A percentile compares a stretch with the other conserved stretches of the same genome.
These are phyloP conservation scores for Plantago ovata DNA, from an alignment of 257 asterid species.

Conservation along the genomic window DNA sequence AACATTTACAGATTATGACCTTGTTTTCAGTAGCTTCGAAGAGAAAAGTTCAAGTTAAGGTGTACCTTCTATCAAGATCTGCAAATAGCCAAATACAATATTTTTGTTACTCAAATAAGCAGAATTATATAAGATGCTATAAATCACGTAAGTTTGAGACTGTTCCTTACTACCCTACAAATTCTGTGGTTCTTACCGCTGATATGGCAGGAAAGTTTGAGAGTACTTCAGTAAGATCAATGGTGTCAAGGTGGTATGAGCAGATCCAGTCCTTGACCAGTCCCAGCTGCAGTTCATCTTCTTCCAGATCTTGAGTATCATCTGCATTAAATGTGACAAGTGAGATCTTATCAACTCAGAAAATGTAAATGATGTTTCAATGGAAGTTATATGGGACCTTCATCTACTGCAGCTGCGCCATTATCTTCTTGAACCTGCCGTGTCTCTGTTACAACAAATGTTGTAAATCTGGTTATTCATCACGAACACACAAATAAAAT, in stretches of 20 bases:
- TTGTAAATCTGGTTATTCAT: slow-evolving; percentile 18
- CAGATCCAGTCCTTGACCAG: slow-evolving; percentile 80
- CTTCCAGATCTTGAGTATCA: slow-evolving; percentile 79
- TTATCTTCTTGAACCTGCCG: slow-evolving; percentile 34
- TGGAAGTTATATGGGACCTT: slow-evolving; percentile 40
- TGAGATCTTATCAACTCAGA: slow-evolving; percentile 19
- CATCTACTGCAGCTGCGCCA: slow-evolving; percentile 43
- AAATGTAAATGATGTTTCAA: slow-evolving; percentile 16
- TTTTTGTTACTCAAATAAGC: slow-evolving; percentile 19
- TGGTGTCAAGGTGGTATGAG: slow-evolving; percentile 57
- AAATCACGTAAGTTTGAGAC: slow-evolving; percentile 5
- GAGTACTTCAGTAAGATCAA: slow-evolving; percentile 67
- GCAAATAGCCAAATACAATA: slow-evolving; percentile 37
- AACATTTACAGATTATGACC: slow-evolving; percentile 15
- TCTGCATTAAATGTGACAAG: slow-evolving; percentile 38
- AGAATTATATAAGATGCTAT: slow-evolving; percentile 2
- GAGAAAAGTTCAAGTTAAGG: slow-evolving; percentile 17
- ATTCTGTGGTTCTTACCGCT: slow-evolving; percentile 39
- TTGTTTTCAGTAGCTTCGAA: slow-evolving; percentile 22
- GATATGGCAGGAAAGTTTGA: slow-evolving; percentile 83
- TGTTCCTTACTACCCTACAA: slow-evolving; percentile 1
- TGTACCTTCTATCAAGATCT: slow-evolving; percentile 84
- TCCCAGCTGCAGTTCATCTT: slow-evolving; percentile 65
- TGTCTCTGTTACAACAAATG: slow-evolving; percentile 39
- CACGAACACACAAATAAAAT: slow-evolving; percentile 15